Conservation (phyloP, 805 yeast genomes). For the Debaryomyces prosopidis region DNA sequence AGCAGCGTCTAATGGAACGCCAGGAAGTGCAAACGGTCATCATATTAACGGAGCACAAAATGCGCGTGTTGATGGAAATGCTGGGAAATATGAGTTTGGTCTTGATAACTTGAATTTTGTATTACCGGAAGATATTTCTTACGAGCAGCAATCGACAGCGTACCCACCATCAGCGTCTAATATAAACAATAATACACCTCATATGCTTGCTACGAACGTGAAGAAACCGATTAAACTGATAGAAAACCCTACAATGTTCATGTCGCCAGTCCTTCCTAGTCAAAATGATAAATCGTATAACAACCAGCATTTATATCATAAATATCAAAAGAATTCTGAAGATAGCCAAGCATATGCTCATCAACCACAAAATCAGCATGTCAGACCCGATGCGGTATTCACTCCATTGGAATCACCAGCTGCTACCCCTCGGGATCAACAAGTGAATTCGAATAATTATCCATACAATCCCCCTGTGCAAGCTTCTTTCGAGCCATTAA, state of each 20-base stretch:
- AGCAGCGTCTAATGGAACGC: neutral
- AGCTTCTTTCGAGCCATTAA: conserved; percentile 50
- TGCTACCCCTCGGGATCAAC: conserved; percentile 59
- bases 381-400: conserved; percentile 61
- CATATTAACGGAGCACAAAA: conserved; percentile 1
- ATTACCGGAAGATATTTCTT: conserved; percentile 18
- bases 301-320: conserved; percentile 41
- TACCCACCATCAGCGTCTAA: conserved; percentile 22
- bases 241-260: conserved; percentile 12
- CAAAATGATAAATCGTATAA: conserved; percentile 43
- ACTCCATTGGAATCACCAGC: conserved; percentile 81
- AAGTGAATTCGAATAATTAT: conserved; percentile 20
- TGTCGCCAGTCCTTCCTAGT: conserved; percentile 41
- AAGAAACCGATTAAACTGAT: neutral
- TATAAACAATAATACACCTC: conserved; percentile 24
- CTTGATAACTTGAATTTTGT: conserved; percentile 26
- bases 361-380: conserved; percentile 27
- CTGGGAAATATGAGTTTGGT: conserved; percentile 21
- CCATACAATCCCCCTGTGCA: conserved; percentile 22
- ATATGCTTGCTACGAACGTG: conserved; percentile 17
- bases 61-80: conserved; percentile 1
- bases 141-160: conserved; percentile 20
- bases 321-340: conserved; percentile 17
- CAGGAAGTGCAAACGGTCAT: neutral
- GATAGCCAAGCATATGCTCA: conserved; percentile 13